Conservation (phyloP, 2,329 filamentous ascomycete genomes). For the Botrytis deweyae region DNA sequence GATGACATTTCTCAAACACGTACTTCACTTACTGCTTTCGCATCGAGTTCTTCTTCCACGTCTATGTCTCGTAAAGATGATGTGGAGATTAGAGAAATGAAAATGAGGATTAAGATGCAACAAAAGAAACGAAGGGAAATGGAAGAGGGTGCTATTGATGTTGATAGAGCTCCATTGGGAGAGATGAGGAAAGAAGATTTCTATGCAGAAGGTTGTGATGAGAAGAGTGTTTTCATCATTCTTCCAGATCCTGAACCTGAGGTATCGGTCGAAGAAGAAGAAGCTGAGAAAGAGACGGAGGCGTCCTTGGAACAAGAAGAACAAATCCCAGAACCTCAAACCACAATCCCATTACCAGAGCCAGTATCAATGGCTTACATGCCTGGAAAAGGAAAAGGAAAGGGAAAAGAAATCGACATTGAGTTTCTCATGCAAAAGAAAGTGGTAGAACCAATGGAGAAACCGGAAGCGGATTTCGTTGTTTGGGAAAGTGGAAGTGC, state of each 20-base stretch:
- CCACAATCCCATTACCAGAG: neutral
- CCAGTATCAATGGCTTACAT: neutral
- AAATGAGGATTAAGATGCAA: conserved; percentile 36
- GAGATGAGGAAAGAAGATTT: conserved; percentile 68
- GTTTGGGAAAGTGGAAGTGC: conserved; percentile 70
- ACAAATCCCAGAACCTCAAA: too few species aligned
- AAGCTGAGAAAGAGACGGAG: conserved; percentile 36
- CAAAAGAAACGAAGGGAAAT: conserved; percentile 41
- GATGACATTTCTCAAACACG: conserved; percentile 62
- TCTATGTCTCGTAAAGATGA: conserved; percentile 27
- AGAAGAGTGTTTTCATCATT: conserved; percentile 59
- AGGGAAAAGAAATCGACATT: conserved; percentile 37
- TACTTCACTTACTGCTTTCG: conserved; percentile 28
- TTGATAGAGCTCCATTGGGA: conserved; percentile 62
- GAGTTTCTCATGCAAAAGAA: conserved; percentile 44
- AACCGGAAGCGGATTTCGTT: conserved; percentile 60
- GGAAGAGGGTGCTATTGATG: conserved; percentile 60
- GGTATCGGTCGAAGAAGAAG: conserved; percentile 34
- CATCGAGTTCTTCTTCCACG: conserved; percentile 22
- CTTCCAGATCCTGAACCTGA: conserved; percentile 49
- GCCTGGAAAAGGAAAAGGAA: neutral
- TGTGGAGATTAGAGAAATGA: conserved; percentile 35
- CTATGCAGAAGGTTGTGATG: conserved; percentile 65
- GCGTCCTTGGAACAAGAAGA: conserved; percentile 15
- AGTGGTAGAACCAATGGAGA: conserved; percentile 55